Evolutionary conservation across 1,284 basidiomycete species (phyloP).

Genomic region (Cryptococcus sp.): DNA sequence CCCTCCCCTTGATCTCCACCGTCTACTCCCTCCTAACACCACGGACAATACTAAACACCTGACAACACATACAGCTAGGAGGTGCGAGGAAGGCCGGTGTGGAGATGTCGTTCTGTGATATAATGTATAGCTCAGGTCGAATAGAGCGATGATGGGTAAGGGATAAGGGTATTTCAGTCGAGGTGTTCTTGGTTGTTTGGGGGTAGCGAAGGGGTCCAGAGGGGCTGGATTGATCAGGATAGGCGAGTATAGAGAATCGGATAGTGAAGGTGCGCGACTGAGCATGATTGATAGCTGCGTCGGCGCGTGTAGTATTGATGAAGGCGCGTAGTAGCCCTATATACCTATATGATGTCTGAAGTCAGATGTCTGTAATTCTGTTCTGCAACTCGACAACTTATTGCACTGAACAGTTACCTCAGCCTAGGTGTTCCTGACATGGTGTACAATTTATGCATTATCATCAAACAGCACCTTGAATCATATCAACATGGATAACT

Average conservation of each 20-base stretch:
- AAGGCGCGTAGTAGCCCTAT: no score
- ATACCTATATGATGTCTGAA: no score
- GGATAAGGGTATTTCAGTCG: conserved; percentile 9
- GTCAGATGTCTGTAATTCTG: no score
- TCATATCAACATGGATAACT: no score
- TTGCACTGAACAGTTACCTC: no score
- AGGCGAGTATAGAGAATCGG: neutral
- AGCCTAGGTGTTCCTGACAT: no score
- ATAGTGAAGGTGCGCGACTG: neutral
- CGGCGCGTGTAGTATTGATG: no score
- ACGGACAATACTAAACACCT: conserved; percentile 2
- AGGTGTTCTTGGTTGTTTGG: neutral
- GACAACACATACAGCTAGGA: neutral
- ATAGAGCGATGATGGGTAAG: conserved; percentile 1
- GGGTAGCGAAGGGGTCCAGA: neutral
- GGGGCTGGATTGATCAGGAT: neutral
- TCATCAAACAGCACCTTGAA: no score
- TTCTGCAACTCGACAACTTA: no score
- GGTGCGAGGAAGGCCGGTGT: neutral
- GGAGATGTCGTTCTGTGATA: neutral
- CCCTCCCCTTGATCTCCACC: conserved; percentile 11
- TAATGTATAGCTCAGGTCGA: conserved; percentile 6
- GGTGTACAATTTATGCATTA: no score
- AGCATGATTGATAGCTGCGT: no score
- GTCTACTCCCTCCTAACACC: conserved; percentile 1